Evolutionary conservation across 148 eudicot species (phyloP), one percentile per base, ranked within the genome.

Genomic region (Camellia granthamiana): DNA sequence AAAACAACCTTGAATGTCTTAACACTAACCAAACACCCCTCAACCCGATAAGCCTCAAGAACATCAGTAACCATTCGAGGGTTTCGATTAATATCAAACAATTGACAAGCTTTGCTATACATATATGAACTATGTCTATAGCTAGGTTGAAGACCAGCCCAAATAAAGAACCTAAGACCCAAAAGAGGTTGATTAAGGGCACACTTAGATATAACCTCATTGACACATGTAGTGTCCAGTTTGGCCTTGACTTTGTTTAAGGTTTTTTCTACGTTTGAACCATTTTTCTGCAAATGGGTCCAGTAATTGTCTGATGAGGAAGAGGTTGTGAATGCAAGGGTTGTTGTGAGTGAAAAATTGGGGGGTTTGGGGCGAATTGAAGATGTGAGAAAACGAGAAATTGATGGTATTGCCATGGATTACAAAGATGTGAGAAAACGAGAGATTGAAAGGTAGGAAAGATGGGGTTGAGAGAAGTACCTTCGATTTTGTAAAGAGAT

Each of bases 111-210:
- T 76, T 86, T 82, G 58, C 63, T 59, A 47, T 95, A 95, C 89
- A 89, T 87, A 60, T 84, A 88, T 4, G 84, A 74, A 55, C 86
- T 81, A 80, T 93, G 96, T 65, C 89, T 85, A 77, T 93, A 90
- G 60, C 75, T 83, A 3, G 91, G 80, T 74, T 90, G 96, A 18
- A 83, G 46, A 38, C 89, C 96, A 64, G 97, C 91, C 98, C 97
- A 95, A 10, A 95, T 83, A 73, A 95, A 95, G 84, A 95, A 95
- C 54, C 97, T 85, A 69, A 93, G 88, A 81, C 97, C 97, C 83
- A 90, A 73, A 75, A 88, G 77, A 72, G 89, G 84, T 30, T 91
- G 81, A 83, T 87, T 58, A 23, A 21, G n/a, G 47, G 86, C 84
- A 77, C 88, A 90, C 74, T 78, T 88, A 55, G 83, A 69, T 51